These are phyloP conservation scores for Aspergillaceae sp. DNA, from an alignment of 2,329 filamentous ascomycete species.

Conservation along the genomic window DNA sequence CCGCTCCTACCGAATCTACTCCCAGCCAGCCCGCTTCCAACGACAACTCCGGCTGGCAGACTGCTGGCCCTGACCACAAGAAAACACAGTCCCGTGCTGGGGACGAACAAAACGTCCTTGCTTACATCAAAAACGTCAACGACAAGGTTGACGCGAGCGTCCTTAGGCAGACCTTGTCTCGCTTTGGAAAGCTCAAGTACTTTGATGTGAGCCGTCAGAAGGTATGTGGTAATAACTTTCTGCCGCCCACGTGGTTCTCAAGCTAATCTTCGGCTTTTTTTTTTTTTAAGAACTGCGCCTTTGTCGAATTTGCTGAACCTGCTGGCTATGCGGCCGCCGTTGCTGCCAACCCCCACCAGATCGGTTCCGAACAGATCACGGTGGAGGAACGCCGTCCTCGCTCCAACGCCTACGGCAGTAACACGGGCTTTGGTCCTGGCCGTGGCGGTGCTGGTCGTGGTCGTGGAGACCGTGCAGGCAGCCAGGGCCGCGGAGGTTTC, in stretches of 20 bases:
- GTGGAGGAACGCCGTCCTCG: conserved; percentile 86
- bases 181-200: conserved; percentile 57
- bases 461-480: conserved; percentile 58
- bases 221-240: conserved; percentile 46
- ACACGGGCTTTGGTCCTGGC: conserved; percentile 41
- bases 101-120: conserved; percentile 69
- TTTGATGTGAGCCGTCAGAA: conserved; percentile 62
- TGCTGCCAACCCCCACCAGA: conserved; percentile 72
- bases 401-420: conserved; percentile 54
- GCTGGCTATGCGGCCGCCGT: conserved; percentile 78
- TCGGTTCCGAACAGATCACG: conserved; percentile 72
- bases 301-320: conserved; percentile 79
- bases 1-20: conserved; percentile 16
- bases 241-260: background rate
- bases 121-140: conserved; percentile 92
- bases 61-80: conserved; percentile 65
- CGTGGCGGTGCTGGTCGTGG: conserved; percentile 58
- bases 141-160: conserved; percentile 73
- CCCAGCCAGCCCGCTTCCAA: conserved; percentile 76
- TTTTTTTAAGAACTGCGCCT: conserved; percentile 72
- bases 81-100: conserved; percentile 67
- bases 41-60: conserved; percentile 73
- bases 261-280: too few relatives aligned
- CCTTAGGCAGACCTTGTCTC: conserved; percentile 60
- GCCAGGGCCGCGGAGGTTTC: conserved; percentile 60